Conservation (phyloP, 805 yeast genomes). For the Metschnikowia cerradonensis region DNA sequence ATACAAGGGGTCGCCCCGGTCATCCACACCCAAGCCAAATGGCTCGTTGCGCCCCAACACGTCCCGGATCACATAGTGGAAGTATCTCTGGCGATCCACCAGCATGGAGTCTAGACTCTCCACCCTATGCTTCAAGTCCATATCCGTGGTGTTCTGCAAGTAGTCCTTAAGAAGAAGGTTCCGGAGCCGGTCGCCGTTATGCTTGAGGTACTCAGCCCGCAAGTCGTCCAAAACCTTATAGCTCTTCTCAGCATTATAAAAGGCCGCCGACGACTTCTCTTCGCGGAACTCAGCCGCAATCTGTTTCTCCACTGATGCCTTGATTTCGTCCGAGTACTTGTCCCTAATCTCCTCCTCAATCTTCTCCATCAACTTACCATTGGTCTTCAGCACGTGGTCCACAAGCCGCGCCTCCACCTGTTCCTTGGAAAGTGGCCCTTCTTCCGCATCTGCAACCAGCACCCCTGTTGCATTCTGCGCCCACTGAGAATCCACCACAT, state of each 20-base stretch:
- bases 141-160: conserved; percentile 9
- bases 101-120: neutral
- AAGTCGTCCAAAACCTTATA: conserved; percentile 8
- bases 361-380: neutral
- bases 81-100: conserved; percentile 11
- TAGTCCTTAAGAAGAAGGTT: conserved; percentile 7
- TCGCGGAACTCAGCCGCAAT: neutral
- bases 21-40: conserved; percentile 6
- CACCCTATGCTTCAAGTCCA: conserved; percentile 5
- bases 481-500: conserved; percentile 12
- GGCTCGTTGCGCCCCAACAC: conserved; percentile 15
- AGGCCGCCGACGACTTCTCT: neutral
- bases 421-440: neutral
- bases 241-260: conserved; percentile 1
- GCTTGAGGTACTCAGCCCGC: conserved; percentile 7
- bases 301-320: neutral
- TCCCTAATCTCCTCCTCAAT: conserved; percentile 6
- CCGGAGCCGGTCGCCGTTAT: conserved; percentile 8
- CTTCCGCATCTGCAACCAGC: neutral
- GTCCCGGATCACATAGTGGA: conserved; percentile 12
- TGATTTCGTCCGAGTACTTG: conserved; percentile 2
- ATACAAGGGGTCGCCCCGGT: conserved; percentile 4
- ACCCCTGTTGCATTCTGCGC: neutral
- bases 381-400: neutral
- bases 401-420: conserved; percentile 4